Evolutionary conservation across 202 grass and related monocot genomes (phyloP).

Genomic region (Musa balbisiana): DNA sequence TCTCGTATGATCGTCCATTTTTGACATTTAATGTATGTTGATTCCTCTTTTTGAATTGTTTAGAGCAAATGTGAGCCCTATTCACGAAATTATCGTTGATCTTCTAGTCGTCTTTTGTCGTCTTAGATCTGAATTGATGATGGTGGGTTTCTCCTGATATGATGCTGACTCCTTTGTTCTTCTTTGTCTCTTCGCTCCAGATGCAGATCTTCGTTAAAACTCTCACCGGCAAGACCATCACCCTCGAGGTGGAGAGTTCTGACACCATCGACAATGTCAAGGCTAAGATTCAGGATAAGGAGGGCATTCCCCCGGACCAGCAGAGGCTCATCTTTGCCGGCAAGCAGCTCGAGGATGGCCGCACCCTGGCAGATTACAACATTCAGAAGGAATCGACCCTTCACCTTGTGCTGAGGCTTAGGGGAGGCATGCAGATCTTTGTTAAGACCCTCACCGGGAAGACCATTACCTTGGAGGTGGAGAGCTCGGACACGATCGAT

Average conservation of each 20-base stretch:
- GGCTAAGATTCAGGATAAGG: slow-evolving; percentile 59
- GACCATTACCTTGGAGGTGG: slow-evolving; percentile 59
- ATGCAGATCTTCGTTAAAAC: neutral
- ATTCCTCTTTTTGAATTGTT: no score
- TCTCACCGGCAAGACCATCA: neutral
- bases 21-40: no score
- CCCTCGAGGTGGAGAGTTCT: neutral
- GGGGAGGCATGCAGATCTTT: slow-evolving; percentile 76
- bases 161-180: neutral
- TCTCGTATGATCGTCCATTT: no score
- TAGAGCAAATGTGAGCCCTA: no score
- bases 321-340: slow-evolving; percentile 46
- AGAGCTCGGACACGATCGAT: slow-evolving; percentile 50
- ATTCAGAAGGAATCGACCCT: slow-evolving; percentile 57
- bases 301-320: slow-evolving; percentile 52
- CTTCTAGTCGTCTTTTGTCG: neutral
- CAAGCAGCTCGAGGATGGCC: slow-evolving; percentile 48
- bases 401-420: slow-evolving; percentile 33
- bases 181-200: neutral
- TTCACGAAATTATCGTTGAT: neutral
- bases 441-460: slow-evolving; percentile 75
- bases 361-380: slow-evolving; percentile 42
- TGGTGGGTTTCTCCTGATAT: neutral
- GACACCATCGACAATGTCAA: slow-evolving; percentile 55
- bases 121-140: no score